Base-by-base conservation (phyloP, 1,284 basidiomycete genomes). In the Leccinum brunneo-olivaceum region DNA sequence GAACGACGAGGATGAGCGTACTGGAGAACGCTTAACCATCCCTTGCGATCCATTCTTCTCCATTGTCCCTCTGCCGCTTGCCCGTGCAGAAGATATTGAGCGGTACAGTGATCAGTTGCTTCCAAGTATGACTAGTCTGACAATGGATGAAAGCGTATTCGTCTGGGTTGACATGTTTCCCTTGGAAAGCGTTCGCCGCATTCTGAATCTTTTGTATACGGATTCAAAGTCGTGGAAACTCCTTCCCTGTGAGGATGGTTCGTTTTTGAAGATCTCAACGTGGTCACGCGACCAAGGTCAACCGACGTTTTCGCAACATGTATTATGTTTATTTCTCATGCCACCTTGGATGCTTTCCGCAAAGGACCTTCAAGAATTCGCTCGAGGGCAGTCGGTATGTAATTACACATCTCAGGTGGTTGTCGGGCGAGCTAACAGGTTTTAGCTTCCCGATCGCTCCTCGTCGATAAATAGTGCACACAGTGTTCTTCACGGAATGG, bases 261-360 rank as follows among this genome's bases (percentile, higher is more conserved):
- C 67, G 2, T 54, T 72, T 33, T 70, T 82, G 44, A 69, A 66
- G 46, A 66, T 67, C 46, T 69, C 70, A 41, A 62, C 68, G n/a
- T 86, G 82, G 81, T 65, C 64, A 21, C 50, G 33, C 21, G 52
- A 49, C 14, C 45, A 45, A 25, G 36, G 45, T 15, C 53, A 47
- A 49, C n/a, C 37, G 9, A 46, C 37, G 11, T 39, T 24, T 36
- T 44, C 47, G 14, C 49, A 50, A 16, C 59, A 69, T 20, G 66
- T 69, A 20, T 56, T 78, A 3, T 60, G 76, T 7, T 54, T 84
- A 32, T 75, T 79, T 34, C 68, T 79, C 39, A 77, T 83, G 56
- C 74, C 82, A 5, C 81, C 83, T 1, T 86, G 81, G 79, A 65
- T 77, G 29, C 61, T 84, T 27, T 72, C 78, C 4, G 53, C 60